Evolutionary conservation across 768 basidiomycete species (phyloP), one percentile per base, ranked within the genome.

Genomic region (Podaxis sp.): DNA sequence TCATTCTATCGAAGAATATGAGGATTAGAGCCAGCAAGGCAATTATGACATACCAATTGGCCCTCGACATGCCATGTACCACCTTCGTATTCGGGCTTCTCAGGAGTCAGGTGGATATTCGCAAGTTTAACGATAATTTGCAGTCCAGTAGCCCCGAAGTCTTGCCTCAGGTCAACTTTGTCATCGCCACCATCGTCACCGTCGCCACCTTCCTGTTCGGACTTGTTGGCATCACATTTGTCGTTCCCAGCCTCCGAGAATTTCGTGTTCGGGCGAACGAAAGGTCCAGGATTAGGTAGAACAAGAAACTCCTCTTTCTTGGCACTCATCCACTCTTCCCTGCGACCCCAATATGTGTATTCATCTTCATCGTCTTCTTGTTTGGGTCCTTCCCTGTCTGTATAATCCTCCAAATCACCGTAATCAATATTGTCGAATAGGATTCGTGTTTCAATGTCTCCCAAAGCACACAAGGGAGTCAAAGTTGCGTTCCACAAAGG

Each of bases 1-100:
- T 77, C 76, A 51, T 77, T 77, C 70, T 74, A 50, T 17, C 49
- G 22, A 12, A 20, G 20, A 41, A 13, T 58, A 33, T 41, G 26
- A 22, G 22, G 28, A n/a, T 20, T 28, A 17, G 41, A 10, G 30
- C 13, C 13, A 28, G 17, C 37, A 36, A 33, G 33, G n/a, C 56
- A 53, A 15, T 46, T 36, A 33, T 6, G 5, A 64, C 59, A 8
- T 56, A 68, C 68, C 58, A 68, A n/a, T 58, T 71, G 70, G 26
- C 74, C 74, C 60, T 74, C 73, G 12, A 74, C 66, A 44, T 74
- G 73, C 74, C 73, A 75, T 4, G 67, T 56, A 1, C 71, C 73
- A 2, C 72, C 72, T 10, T 40, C 55, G 33, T 71, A 74, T n/a
- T 69, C 56, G 1, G 71, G 69, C 28, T 69, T 70, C 33, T 75